phyloP scores from a whole-genome alignment of 495 filamentous ascomycete genomes.

The Penicillium ochrochloron region DNA sequence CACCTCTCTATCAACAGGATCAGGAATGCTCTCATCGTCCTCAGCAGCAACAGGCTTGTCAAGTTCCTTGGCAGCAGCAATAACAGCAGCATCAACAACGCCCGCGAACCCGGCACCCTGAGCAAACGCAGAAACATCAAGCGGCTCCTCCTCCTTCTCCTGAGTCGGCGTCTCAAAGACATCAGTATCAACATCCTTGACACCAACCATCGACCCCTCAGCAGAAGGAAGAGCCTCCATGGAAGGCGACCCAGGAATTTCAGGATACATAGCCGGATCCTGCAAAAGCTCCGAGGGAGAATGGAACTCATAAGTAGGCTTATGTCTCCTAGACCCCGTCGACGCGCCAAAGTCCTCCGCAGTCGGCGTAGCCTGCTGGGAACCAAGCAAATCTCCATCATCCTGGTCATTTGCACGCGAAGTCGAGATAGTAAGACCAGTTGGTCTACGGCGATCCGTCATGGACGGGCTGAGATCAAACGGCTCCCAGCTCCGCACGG shows the following conservation, averaged over 20 bases:
- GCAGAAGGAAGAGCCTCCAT: conserved; percentile 40
- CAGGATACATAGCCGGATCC: conserved; percentile 35
- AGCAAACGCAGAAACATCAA: not conserved
- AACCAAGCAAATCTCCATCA: conserved; percentile 29
- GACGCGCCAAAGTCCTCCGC: conserved; percentile 21
- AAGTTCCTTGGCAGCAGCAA: conserved; percentile 26
- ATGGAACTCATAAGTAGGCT: conserved; percentile 51
- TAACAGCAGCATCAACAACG: conserved; percentile 37
- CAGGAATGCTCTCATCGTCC: not conserved
- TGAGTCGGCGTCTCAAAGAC: conserved; percentile 28
- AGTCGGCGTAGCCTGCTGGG: conserved; percentile 35
- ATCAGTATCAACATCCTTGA: conserved; percentile 18
- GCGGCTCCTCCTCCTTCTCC: conserved; percentile 11
- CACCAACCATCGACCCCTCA: conserved; percentile 42
- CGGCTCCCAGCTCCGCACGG: conserved; percentile 39
- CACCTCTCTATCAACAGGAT: not conserved
- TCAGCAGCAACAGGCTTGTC: conserved; percentile 5
- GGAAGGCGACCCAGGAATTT: conserved; percentile 35
- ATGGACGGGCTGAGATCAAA: conserved; percentile 31
- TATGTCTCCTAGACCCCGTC: conserved; percentile 31
- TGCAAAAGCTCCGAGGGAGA: conserved; percentile 51
- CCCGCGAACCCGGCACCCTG: conserved; percentile 29
- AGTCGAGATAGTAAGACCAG: conserved; percentile 31
- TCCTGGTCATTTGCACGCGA: conserved; percentile 22
- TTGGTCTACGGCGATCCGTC: conserved; percentile 24